Evolutionary conservation across 2,329 filamentous ascomycete species (phyloP).

Genomic region (Lachnellula arida): DNA sequence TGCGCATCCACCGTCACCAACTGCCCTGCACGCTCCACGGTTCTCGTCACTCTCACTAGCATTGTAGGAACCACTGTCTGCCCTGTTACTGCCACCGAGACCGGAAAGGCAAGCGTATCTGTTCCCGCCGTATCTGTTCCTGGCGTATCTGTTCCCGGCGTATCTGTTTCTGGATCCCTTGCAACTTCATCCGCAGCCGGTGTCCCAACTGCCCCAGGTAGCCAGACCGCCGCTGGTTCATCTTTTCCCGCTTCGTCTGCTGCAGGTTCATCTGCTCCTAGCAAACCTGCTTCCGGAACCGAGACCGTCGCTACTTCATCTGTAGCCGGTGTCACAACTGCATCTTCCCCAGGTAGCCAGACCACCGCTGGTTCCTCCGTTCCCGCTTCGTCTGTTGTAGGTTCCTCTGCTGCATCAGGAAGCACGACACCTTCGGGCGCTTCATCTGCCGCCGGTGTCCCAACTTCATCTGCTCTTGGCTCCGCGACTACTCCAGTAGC

Average conservation of each 20-base stretch:
- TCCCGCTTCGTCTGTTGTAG: no score
- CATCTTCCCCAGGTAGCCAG: no score
- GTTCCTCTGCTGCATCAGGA: no score
- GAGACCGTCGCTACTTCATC: no score
- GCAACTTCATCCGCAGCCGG: neutral
- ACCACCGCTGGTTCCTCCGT: no score
- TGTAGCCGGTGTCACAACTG: no score
- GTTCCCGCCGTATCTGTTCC: slow-evolving; percentile 2
- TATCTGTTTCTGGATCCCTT: neutral
- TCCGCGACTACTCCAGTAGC: no score
- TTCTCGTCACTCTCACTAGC: slow-evolving; percentile 15
- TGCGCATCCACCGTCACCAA: slow-evolving; percentile 42
- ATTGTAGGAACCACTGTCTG: slow-evolving; percentile 25
- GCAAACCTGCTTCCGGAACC: no score
- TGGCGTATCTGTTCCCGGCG: slow-evolving; percentile 12
- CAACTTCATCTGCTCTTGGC: no score
- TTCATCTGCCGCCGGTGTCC: no score
- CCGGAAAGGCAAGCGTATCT: neutral
- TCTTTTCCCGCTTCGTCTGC: neutral
- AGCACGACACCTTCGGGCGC: no score
- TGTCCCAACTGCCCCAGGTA: slow-evolving; percentile 1
- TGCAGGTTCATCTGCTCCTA: neutral
- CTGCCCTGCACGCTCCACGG: slow-evolving; percentile 39
- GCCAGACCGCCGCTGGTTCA: slow-evolving; percentile 12
- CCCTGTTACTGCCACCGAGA: slow-evolving; percentile 18